Evolutionary conservation across 495 filamentous ascomycete species (phyloP), one percentile per base, ranked within the genome.

Genomic region (Talaromyces stipitatus): DNA sequence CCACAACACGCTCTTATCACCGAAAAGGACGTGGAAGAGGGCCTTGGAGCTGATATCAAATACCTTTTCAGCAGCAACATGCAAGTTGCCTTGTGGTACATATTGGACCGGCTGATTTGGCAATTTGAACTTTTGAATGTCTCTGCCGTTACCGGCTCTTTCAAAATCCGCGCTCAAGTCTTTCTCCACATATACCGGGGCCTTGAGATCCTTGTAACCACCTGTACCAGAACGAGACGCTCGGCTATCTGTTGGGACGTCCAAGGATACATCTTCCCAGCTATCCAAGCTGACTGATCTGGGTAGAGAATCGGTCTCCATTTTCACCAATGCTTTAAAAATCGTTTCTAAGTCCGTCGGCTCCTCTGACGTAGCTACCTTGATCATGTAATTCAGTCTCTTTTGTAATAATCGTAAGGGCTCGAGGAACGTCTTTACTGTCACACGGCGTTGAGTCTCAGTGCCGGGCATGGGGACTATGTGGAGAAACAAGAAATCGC

Each of bases 11-110:
- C 88, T 92, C 69, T 89, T 95, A 67, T 98, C 94, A 27, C 94
- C 94, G 64, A 97, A 97, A 55, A 98, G 79, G 9, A 97, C 87
- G 64, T 97, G 94, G 70, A 97, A 97, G 29, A 96, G 79, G 1
- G 91, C 90, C 68, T 97, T 97, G 14, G 94, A 83, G 60, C 87
- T 92, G 52, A 97, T 80, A 57, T 94, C 86, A 62, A 95, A 92
- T 45, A 87, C 77, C 58, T 86, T 84, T 66, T 96, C 90, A 2
- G 87, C 79, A 24, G 78, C 73, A 6, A 85, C 72, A 56, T 79
- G 76, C 55, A 88, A 83, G 78, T 95, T 90, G 29, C 85, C 89
- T 53, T 85, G 80, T 0, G 94, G 94, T 47, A 88, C 85, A 71
- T 91, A 96, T 41, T 86, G 70, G 0, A 97, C 87, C 2, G 94